A percentile compares a stretch with the other conserved stretches of the same genome.
Conservation (phyloP, 345 rosid species). For the Gossypium herbaceum region DNA sequence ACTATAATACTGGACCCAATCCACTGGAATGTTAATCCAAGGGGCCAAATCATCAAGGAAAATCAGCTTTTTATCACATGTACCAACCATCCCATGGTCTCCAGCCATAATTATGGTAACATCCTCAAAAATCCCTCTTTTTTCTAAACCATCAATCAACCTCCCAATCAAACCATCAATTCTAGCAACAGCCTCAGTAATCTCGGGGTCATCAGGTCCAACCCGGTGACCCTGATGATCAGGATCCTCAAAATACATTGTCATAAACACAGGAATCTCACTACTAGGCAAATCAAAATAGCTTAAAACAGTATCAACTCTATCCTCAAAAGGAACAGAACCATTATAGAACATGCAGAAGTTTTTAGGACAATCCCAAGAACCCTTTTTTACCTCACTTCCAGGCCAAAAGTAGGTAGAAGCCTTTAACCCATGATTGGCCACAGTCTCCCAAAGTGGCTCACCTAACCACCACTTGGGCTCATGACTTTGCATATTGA, state of each 20-base stretch:
- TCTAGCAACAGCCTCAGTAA: slow-evolving; percentile 70
- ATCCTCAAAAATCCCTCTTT: slow-evolving; percentile 82
- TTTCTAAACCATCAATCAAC: slow-evolving; percentile 69
- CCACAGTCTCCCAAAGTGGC: slow-evolving; percentile 92
- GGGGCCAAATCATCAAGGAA: slow-evolving; percentile 67
- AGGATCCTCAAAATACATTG: slow-evolving; percentile 90
- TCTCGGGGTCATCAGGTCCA: slow-evolving; percentile 81
- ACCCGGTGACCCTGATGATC: slow-evolving; percentile 96
- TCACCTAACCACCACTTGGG: slow-evolving; percentile 97
- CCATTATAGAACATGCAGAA: slow-evolving; percentile 60
- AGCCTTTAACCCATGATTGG: slow-evolving; percentile 69
- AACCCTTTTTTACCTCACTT: slow-evolving; percentile 87
- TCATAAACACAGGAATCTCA: slow-evolving; percentile 76
- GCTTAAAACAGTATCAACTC: slow-evolving; percentile 72
- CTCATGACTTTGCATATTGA: slow-evolving; percentile 75
- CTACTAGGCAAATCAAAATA: slow-evolving; percentile 65
- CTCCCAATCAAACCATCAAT: slow-evolving; percentile 75
- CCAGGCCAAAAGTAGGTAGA: slow-evolving; percentile 98
- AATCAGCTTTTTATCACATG: slow-evolving; percentile 77
- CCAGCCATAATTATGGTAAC: slow-evolving; percentile 83
- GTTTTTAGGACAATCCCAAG: slow-evolving; percentile 70
- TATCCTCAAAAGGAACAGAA: slow-evolving; percentile 80
- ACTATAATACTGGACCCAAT: slow-evolving; percentile 66
- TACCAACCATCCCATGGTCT: slow-evolving; percentile 97
- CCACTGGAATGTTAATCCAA: slow-evolving; percentile 57